Base-by-base conservation (phyloP, 345 rosid genomes). In the Carallia brachiata region DNA sequence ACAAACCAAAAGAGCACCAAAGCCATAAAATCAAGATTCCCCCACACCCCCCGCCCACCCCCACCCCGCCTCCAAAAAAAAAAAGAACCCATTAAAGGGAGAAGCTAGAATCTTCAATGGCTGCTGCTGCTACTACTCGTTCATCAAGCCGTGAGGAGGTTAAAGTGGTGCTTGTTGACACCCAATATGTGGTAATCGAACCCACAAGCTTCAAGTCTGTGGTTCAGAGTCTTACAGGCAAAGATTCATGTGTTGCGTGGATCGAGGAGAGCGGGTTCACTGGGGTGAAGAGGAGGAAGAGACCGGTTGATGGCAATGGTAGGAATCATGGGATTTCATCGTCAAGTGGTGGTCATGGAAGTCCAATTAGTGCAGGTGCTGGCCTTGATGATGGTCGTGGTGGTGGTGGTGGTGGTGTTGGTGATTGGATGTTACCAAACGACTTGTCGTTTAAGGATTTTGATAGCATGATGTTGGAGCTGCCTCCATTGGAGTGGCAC, bases 201-300 rank as follows among this genome's bases (percentile, higher is more conserved):
- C 62, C 86, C 17, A 27, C n/a, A 58, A 86, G 80, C 77, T 88
- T 88, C 85, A 88, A 86, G 60, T 73, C 87, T 0, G 87, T 88
- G 61, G 93, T 88, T 73, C 93, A 88, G 69, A 76, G 80, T 53
- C 93, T 88, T 18, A 88, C 93, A 0, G 93, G 93, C 31, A 88
- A 84, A 80, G 84, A 88, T 75, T 83, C 86, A 5, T 39, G 74
- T 65, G 82, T 77, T 67, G 66, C 72, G 9, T 74, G 79, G 84
- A 70, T 74, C 0, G 67, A 77, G 57, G 77, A 71, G 63, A 68
- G 67, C 67, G 55, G 71, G 6, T 68, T 70, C 30, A 19, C 61
- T 6, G 77, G 55, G 1, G 28, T 18, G 2, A 73, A 70, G 74
- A 73, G 61, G 74, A 71, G 52, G 77, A 57, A 70, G 60, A 63